phyloP scores from a whole-genome alignment of 305 asterid genomes.

The Fraxinus xanthoxyloides region DNA sequence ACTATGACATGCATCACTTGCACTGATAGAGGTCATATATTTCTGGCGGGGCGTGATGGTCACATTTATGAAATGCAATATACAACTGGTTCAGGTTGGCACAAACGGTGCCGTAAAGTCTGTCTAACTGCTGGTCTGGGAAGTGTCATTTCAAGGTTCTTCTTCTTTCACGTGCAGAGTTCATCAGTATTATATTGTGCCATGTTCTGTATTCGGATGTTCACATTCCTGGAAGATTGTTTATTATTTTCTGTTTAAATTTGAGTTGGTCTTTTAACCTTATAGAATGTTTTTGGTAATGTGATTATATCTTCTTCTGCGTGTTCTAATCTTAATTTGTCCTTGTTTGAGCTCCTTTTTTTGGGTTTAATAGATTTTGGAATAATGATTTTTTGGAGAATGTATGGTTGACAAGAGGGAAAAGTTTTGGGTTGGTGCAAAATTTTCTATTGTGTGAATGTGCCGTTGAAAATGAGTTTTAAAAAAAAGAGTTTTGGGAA shows the following conservation, averaged over 20 bases:
- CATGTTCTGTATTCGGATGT: conserved; percentile 8
- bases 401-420: background rate
- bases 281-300: background rate
- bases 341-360: background rate
- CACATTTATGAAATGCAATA: conserved; percentile 90
- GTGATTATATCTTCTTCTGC: background rate
- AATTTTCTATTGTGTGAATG: background rate
- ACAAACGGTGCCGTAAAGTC: conserved; percentile 83
- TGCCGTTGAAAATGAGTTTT: background rate
- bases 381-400: background rate
- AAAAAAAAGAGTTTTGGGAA: background rate
- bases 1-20: conserved; percentile 95
- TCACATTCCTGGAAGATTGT: conserved; percentile 15
- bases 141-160: conserved; percentile 86
- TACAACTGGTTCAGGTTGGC: conserved; percentile 96
- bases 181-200: conserved; percentile 11
- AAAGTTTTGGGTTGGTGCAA: background rate
- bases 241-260: background rate
- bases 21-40: conserved; percentile 81
- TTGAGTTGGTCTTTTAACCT: background rate
- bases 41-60: conserved; percentile 97
- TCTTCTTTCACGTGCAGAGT: conserved; percentile 3
- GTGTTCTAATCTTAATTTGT: background rate
- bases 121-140: conserved; percentile 89
- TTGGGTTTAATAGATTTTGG: background rate